Base-by-base conservation (phyloP, 306 rosid genomes). In the Clitoria ternatea region DNA sequence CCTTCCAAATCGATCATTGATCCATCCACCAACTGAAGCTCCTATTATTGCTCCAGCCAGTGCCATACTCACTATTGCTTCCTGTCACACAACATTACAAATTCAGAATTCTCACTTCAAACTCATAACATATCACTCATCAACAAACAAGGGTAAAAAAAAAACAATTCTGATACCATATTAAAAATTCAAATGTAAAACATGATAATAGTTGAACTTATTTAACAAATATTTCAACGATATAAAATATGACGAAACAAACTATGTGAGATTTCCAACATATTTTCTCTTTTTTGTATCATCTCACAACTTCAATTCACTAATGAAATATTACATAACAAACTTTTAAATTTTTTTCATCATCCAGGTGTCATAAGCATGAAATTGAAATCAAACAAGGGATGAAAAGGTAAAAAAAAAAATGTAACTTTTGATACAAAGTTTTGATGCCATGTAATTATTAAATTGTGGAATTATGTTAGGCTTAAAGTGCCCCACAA, bases 1-100 rank as follows among this genome's bases (percentile, higher is more conserved):
- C 32, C 89, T 77, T 39, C 94, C 94, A 55, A 53, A 81, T 14
- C 79, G 70, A 30, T 88, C 90, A 14, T 83, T 85, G 13, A 85
- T 42, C 87, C 88, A 85, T 69, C 90, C 90, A 0, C 94, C 94
- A 35, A 85, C 36, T 13, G 88, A 74, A 54, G 89, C 90, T 43
- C 94, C 94, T 48, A 88, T 50, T 35, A 85, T 83, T 72, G 94
- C 90, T 47, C 94, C 94, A 6, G 90, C 89, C 8, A 88, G 48
- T 53, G 90, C 90, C 29, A 29, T 69, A 75, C 90, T 88, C 81
- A 88, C 90, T 74, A 88, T 83, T 2, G 74, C 66, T 76, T 88
- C 94, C 94, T 88, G 76, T n/a, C n/a, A n/a, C n/a, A n/a, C n/a
- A n/a, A n/a, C n/a, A n/a, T n/a, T n/a, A n/a, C n/a, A n/a, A n/a